phyloP scores from a whole-genome alignment of 768 basidiomycete species.

The Lactarius sp. region DNA sequence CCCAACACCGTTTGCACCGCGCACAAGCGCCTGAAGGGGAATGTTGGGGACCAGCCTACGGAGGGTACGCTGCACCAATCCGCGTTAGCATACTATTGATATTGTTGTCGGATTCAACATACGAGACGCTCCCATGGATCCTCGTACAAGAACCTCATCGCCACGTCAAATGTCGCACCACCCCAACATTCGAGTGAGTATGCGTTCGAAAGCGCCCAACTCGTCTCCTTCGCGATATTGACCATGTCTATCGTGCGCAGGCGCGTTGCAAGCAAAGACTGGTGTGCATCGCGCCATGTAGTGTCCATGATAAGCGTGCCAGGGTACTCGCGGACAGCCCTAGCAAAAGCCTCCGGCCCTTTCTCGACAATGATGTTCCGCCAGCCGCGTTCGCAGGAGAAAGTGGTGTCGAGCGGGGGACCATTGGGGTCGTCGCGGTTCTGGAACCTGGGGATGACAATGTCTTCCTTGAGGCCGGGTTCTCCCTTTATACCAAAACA shows the following conservation, averaged over 20 bases:
- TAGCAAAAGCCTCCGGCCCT: slow-evolving; percentile 97
- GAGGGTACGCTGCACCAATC: slow-evolving; percentile 61
- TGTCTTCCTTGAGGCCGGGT: slow-evolving; percentile 88
- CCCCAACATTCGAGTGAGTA: slow-evolving; percentile 99
- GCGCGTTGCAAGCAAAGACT: slow-evolving; percentile 94
- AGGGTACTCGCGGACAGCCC: slow-evolving; percentile 93
- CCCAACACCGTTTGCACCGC: slow-evolving; percentile 98
- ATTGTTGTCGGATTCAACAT: slow-evolving; percentile 28
- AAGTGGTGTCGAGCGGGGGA: slow-evolving; percentile 67
- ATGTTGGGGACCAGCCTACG: slow-evolving; percentile 97
- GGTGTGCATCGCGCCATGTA: slow-evolving; percentile 99
- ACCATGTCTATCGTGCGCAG: slow-evolving; percentile 95
- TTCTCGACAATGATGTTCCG: slow-evolving; percentile 97
- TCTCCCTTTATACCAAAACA: slow-evolving; percentile 52
- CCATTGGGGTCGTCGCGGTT: slow-evolving; percentile 75
- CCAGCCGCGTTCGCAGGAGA: slow-evolving; percentile 90
- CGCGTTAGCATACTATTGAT: slow-evolving; percentile 6
- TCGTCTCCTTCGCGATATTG: slow-evolving; percentile 98
- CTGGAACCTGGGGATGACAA: slow-evolving; percentile 73
- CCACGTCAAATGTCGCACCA: slow-evolving; percentile 97
- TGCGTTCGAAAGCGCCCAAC: slow-evolving; percentile 89
- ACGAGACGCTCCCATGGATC: slow-evolving; percentile 99
- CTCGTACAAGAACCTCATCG: slow-evolving; percentile 99
- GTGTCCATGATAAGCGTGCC: slow-evolving; percentile 97
- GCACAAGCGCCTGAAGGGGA: slow-evolving; percentile 95